Evolutionary conservation across 1,284 basidiomycete species (phyloP), one percentile per base, ranked within the genome.

Genomic region (Meira miltonrushii): DNA sequence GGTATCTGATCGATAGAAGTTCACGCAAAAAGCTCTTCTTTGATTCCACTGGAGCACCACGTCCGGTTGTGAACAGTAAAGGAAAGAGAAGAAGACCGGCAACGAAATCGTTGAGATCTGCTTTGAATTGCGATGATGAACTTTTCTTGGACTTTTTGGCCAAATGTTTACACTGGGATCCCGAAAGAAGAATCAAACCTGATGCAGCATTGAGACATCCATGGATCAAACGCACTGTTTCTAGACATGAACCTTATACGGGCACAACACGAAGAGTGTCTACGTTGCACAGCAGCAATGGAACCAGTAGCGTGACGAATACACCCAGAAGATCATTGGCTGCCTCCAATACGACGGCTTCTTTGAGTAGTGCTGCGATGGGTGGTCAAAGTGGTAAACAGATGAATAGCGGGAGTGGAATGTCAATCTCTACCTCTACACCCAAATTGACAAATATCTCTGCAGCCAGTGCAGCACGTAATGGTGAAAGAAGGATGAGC

Each of bases 141-240:
- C 49, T 80, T 7, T 83, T 83, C 67, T 71, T 83, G 58, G 83
- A 84, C 71, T 84, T 99, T 75, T 89, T 98, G 65, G 83, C 89
- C 2, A 96, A 94, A 78, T 99, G 95, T 79, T 83, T 99, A 23
- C 85, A 90, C 13, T 99, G 94, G 95, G 95, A 99, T 80, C 95
- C 95, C 1, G 94, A 98, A 74, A 85, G 90, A 59, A 85, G 95
- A 41, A 84, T 99, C 75, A 97, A 96, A 79, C 94, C 94, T 1
- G 90, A 93, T 68, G 85, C 88, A 13, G 94, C 95, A 0, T 81
- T 79, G 66, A 65, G 76, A 2, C 79, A 79, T 59, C 64, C 74
- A 2, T 79, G 39, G 54, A 38, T 53, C 28, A 53, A 53, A 39
- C 50, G 50, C 8, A 39, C 13, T 21, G 39, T 25, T 17, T 5